These are phyloP conservation scores for Neodidymelliopsis sp. DNA, from an alignment of 2,329 filamentous ascomycete species.

Conservation along the genomic window DNA sequence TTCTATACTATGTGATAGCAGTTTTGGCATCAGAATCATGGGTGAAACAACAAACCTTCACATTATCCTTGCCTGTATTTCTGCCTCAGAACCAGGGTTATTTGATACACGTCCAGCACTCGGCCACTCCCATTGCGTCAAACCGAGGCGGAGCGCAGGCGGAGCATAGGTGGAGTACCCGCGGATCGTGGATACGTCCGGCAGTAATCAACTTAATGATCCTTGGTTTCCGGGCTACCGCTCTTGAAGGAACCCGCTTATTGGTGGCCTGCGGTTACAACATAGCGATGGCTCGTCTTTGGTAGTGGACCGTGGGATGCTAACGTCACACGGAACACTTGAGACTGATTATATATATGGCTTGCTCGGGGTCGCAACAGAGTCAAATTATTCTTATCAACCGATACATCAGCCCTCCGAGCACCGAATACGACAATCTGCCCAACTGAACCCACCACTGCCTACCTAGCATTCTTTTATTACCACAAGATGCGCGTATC, in stretches of 20 bases:
- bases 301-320: conserved; percentile 6
- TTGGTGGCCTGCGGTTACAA: conserved; percentile 5
- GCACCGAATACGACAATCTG: no score
- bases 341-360: conserved; percentile 11
- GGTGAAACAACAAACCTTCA: conserved; percentile 11
- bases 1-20: no score
- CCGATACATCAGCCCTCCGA: no score
- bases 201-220: not conserved
- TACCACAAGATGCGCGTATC: conserved; percentile 14
- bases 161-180: no score
- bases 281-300: conserved; percentile 1
- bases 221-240: not conserved
- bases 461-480: no score
- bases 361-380: not conserved
- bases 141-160: conserved; percentile 14
- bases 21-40: not conserved
- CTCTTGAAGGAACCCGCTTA: not conserved
- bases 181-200: conserved; percentile 1
- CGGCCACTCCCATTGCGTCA: conserved; percentile 11
- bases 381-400: no score
- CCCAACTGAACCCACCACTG: no score
- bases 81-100: conserved; percentile 6
- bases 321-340: conserved; percentile 11
- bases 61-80: not conserved
- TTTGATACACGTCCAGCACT: conserved; percentile 18